phyloP scores from a whole-genome alignment of 2,329 filamentous ascomycete genomes.

The Aspergillus latus region DNA sequence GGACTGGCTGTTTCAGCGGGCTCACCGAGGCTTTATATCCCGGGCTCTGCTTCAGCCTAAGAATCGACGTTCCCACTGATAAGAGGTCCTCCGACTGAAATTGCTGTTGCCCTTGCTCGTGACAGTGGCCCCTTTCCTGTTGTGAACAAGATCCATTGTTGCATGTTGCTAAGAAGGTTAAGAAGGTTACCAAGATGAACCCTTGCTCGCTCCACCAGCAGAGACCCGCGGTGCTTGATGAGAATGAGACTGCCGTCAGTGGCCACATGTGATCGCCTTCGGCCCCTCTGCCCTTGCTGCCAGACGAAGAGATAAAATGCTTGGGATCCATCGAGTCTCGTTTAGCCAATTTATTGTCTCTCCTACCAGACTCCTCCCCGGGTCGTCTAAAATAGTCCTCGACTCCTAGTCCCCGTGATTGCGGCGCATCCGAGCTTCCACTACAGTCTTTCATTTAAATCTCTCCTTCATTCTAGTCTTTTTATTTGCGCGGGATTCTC shows the following conservation, averaged over 20 bases:
- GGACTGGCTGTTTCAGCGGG: not conserved
- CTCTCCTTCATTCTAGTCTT: not conserved
- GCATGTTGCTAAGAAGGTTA: not conserved
- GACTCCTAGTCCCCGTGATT: not conserved
- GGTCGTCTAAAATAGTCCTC: not conserved
- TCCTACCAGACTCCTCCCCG: not conserved
- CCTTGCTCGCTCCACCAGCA: slow-evolving; percentile 5
- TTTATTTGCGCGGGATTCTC: no score
- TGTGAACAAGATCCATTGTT: not conserved
- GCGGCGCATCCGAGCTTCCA: not conserved
- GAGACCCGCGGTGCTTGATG: slow-evolving; percentile 13
- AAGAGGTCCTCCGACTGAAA: no score
- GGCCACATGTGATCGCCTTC: slow-evolving; percentile 10
- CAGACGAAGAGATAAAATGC: slow-evolving; percentile 11
- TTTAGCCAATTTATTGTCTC: not conserved
- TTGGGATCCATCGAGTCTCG: slow-evolving; percentile 2
- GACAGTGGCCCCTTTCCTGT: not conserved
- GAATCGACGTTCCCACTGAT: not conserved
- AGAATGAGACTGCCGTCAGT: not conserved
- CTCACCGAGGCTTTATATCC: slow-evolving; percentile 14
- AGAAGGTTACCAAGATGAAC: not conserved
- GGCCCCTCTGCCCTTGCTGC: not conserved
- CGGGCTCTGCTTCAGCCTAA: not conserved
- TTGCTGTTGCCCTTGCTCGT: not conserved
- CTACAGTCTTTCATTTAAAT: not conserved